Evolutionary conservation across 768 basidiomycete genomes (phyloP), one percentile per base, ranked within the genome.

Genomic region (Calocybe indica): DNA sequence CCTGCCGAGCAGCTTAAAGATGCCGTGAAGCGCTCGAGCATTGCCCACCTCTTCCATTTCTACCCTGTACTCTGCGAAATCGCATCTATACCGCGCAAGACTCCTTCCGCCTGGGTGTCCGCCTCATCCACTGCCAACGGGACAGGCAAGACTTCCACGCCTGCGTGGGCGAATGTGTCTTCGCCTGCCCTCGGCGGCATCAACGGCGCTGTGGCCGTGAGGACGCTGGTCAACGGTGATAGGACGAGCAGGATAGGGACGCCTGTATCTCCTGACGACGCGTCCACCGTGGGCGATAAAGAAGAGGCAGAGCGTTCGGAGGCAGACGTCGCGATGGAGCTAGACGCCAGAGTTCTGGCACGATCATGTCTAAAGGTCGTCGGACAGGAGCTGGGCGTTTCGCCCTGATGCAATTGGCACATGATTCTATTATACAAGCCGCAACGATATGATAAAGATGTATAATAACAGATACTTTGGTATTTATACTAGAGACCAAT

Each of bases 31-130:
- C 80, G 88, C 1, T 93, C 93, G 1, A 63, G 80, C 0, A 74
- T 81, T 11, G 92, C 87, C 0, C 93, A 95, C 57, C 68, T 98
- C 8, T 95, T 95, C 74, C 83, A 92, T 59, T 83, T 95, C 49
- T 94, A 94, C 58, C 69, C 80, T 0, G 66, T 88, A 2, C 63
- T 96, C 4, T 86, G 87, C 55, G 83, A 92, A 56, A 84, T 95
- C 40, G 83, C 79, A 6, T 81, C 90, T 1, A 77, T 85, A 47
- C 80, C 86, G 0, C 71, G 82, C 29, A 79, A 75, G 55, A 72
- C 82, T 9, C 88, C 92, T 0, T 72, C 76, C 2, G 75, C 80
- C 8, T 92, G 87, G 85, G 65, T 88, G 32, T 51, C 63, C 9
- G 39, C 61, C 38, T 32, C 51, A 30, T 6, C 55, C 52, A 41